Conservation (phyloP, 371 early-diverging fungal species). For the Mucor velutinosus region DNA sequence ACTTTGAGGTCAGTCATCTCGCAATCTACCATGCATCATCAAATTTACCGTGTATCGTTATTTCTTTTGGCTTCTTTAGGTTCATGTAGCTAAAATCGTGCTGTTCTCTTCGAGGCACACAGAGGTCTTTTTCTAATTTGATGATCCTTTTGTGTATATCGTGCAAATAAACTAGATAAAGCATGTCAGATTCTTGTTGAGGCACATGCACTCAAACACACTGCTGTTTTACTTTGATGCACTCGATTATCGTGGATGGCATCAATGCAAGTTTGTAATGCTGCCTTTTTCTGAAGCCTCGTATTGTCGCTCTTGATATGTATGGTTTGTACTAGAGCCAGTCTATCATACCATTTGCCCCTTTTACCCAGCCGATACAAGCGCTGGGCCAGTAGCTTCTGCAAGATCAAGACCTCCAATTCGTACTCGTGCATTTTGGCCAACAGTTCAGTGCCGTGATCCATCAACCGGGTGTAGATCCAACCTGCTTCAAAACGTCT, state of each 20-base stretch:
- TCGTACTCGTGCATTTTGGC: slow-evolving; percentile 60
- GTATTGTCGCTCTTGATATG: slow-evolving; percentile 41
- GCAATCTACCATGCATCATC: too few species aligned
- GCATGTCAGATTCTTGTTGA: not conserved
- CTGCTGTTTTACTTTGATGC: slow-evolving; percentile 38
- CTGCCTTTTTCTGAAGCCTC: slow-evolving; percentile 50
- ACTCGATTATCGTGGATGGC: slow-evolving; percentile 60
- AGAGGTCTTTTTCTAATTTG: slow-evolving; percentile 52
- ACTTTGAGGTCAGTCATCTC: too few species aligned
- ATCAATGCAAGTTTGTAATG: slow-evolving; percentile 52
- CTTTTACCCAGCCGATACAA: slow-evolving; percentile 60
- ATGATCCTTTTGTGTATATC: slow-evolving; percentile 45
- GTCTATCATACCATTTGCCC: slow-evolving; percentile 75
- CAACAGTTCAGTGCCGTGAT: slow-evolving; percentile 58
- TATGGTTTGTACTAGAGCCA: slow-evolving; percentile 62
- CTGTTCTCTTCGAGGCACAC: slow-evolving; percentile 56
- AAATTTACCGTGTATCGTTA: slow-evolving; percentile 38
- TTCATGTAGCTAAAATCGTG: slow-evolving; percentile 59
- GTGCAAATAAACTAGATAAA: slow-evolving; percentile 32
- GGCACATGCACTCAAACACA: not conserved
- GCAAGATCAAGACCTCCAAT: slow-evolving; percentile 58
- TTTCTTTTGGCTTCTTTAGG: slow-evolving; percentile 46
- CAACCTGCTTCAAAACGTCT: slow-evolving; percentile 65
- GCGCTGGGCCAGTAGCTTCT: slow-evolving; percentile 60
- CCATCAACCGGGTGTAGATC: slow-evolving; percentile 64